phyloP scores from a whole-genome alignment of 371 early-diverging fungal species.

The Saksenaea oblongispora region DNA sequence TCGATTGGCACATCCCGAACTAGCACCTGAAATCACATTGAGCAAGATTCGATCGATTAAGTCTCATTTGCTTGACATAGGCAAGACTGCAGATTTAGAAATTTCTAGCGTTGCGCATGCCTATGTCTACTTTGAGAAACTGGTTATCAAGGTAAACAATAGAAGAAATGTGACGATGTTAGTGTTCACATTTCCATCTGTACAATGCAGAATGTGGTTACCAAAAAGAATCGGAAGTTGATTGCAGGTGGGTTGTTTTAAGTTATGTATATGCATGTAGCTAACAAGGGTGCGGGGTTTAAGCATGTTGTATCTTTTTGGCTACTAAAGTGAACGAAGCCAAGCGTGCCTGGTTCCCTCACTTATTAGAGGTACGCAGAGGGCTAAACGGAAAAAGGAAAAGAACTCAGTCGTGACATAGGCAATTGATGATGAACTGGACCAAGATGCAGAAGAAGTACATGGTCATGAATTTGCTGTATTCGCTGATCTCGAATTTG shows the following conservation, averaged over 20 bases:
- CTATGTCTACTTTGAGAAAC: constrained; percentile 93
- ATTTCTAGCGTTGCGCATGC: constrained; percentile 88
- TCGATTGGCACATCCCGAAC: constrained; percentile 69
- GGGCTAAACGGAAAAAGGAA: background rate
- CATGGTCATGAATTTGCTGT: constrained; percentile 85
- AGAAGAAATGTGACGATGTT: constrained; percentile 2
- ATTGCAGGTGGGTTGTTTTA: constrained; percentile 64
- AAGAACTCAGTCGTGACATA: constrained; percentile 3
- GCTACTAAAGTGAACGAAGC: constrained; percentile 88
- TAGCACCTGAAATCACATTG: constrained; percentile 73
- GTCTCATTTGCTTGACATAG: constrained; percentile 55
- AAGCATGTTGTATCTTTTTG: constrained; percentile 76
- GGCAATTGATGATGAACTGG: constrained; percentile 57
- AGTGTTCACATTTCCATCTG: background rate
- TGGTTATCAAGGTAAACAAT: constrained; percentile 68
- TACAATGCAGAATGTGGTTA: constrained; percentile 60
- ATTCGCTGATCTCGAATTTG: constrained; percentile 86
- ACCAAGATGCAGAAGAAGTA: constrained; percentile 77
- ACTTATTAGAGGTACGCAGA: constrained; percentile 30
- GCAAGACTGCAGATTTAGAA: constrained; percentile 69
- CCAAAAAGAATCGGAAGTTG: constrained; percentile 77
- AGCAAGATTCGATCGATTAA: constrained; percentile 82
- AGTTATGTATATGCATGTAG: background rate
- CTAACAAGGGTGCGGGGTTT: background rate
- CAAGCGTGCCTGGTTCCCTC: constrained; percentile 57